Evolutionary conservation across 208 protist species (phyloP), one percentile per base, ranked within the genome.

Genomic region (Wallacemonas sp.): DNA sequence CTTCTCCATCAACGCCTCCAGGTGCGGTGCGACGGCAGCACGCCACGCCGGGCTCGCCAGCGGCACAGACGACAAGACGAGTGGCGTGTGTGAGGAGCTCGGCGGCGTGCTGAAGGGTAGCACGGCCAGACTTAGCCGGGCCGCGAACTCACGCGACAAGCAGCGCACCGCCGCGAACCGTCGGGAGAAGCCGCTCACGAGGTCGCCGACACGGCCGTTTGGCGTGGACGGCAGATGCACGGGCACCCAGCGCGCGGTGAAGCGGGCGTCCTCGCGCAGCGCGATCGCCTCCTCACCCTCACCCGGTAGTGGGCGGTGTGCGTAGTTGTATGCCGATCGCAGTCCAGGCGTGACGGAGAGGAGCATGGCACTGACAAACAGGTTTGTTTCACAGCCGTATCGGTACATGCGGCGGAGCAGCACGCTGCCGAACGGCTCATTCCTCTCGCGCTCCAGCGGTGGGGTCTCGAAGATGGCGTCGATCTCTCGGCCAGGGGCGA

Each of bases 311-410:
- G 67, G 63, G 33, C 57, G 57, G 27, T 71, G 67, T 2, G 86
- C 30, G 70, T 92, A 94, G 76, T 94, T 94, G 45, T 74, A 60
- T 12, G 36, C 53, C 5, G 78, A 80, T 2, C 85, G 83, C 68
- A 94, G 64, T 30, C 79, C 81, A 26, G 89, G 85, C 3, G 89
- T 94, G 24, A 91, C 45, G 15, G 81, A 90, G 42, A 95, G 71
- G 8, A 86, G 21, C 27, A 95, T 61, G 15, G 74, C 67, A 36
- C 89, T 84, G 26, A 92, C 38, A 32, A 91, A 76, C 34, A 90
- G 63, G 54, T 87, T 81, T 8, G 79, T 76, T 36, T 91, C 78
- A 59, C 60, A 72, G 26, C 79, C 77, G 44, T 78, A 76, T 57
- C 69, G 57, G 54, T 71, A 74, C 19, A 91, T 9, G 33, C 85